Evolutionary conservation across 1,284 basidiomycete genomes (phyloP), one percentile per base, ranked within the genome.

Genomic region (Amylostereum areolatum): DNA sequence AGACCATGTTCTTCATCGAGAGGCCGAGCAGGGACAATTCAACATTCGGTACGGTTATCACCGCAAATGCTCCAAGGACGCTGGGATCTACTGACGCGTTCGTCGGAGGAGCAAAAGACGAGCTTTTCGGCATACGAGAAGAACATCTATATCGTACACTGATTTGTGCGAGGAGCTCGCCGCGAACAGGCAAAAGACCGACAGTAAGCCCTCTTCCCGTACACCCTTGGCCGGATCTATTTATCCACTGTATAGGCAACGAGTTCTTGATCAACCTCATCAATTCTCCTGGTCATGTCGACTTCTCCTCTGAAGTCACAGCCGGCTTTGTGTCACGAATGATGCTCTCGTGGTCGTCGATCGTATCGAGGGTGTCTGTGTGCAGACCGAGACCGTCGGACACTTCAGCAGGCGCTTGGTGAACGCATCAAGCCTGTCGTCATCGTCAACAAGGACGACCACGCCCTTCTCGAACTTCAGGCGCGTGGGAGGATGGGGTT

Each of bases 191-290:
- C 95, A 99, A 78, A 92, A 96, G 75, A 96, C 92, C 43, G 83
- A 86, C 3, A 94, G 93, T 88, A 59, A 47, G 70, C 63, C 33
- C 42, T 30, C 46, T 36, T 52, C 29, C 25, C n/a, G n/a, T 6
- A 40, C 25, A 32, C 47, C 30, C 42, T 5, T 41, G 33, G 43
- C 10, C 25, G 1, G 28, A 27, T 45, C 50, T 47, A 46, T 53
- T 55, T 54, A 49, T 56, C 53, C 32, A 25, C 40, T 29, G 18
- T 45, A 7, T 62, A 93, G 91, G 93, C 60, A 82, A 83, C 69
- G 92, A 98, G 72, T 99, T 99, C 83, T 85, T 99, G 81, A 97
- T 99, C 82, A 99, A 99, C 80, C 77, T 99, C 76, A 98, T 99
- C 78, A 97, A 99, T 74, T 98, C 96, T 18, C 96, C 97, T 56